Base-by-base conservation (phyloP, 2,329 filamentous ascomycete genomes). In the Colletotrichum sojae region DNA sequence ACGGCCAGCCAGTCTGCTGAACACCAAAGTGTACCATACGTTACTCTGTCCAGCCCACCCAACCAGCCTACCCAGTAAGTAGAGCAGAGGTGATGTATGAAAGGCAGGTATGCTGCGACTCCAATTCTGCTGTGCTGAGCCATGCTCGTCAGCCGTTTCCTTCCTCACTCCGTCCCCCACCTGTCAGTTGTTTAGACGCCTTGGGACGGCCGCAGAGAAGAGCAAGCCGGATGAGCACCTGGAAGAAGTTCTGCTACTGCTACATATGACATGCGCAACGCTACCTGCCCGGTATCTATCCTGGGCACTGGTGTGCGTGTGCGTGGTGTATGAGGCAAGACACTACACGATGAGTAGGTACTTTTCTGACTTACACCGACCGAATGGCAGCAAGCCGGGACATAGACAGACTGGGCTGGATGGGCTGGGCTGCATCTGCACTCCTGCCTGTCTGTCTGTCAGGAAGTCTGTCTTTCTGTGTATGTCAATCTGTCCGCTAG, bases 171-270 rank as follows among this genome's bases (percentile, higher is more conserved):
- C 13, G 49, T 57, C 63, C 56, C 57, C 46, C 58, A 63, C 53
- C 67, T 63, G 58, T 70, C 57, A 63, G 40, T 31, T 46, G 22
- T 68, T 53, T 68, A 70, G 57, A 57, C 67, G 67, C 52, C 67
- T 45, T 36, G 46, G 43, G 49, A 45, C 64, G 57, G 64, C 52
- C 63, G 40, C 52, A 51, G 51, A 52, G n/a, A 18, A 25, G 13
- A 55, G 55, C 54, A 39, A 61, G 45, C 49, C 61, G n/a, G 39
- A 55, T 43, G 45, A 45, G 58, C 15, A 10, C 25, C 25, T 63
- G 51, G 61, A 31, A 52, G 40, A 57, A 39, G 36, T 36, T 45
- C 55, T 69, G 49, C 49, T 58, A 39, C 48, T 54, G 39, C 52
- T 31, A 31, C 9, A 40, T 16, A 39, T 39, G 27, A 31, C 9